A percentile compares a stretch with the other conserved stretches of the same genome.
Conservation (phyloP, 495 filamentous ascomycete species). For the Parathielavia hyrcaniae region DNA sequence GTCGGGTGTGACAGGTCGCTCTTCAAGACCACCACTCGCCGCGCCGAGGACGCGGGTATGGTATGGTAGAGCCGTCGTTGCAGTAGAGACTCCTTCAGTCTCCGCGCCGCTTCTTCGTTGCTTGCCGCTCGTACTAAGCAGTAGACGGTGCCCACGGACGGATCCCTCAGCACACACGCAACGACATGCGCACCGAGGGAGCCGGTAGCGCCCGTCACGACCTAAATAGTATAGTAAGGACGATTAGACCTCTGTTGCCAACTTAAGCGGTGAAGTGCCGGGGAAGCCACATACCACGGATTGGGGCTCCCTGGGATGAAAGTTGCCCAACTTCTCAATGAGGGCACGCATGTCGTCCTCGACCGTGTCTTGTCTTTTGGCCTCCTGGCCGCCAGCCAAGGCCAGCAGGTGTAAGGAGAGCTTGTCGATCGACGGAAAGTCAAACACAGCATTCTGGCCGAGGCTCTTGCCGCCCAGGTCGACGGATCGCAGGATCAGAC, state of each 20-base stretch:
- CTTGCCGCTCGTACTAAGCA: neutral
- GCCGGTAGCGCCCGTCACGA: constrained; percentile 2
- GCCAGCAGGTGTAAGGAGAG: neutral
- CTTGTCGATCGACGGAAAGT: constrained; percentile 1
- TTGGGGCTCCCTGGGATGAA: neutral
- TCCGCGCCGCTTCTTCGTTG: neutral
- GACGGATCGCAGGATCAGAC: neutral
- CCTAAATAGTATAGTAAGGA: neutral
- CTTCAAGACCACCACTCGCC: neutral
- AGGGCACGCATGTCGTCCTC: neutral
- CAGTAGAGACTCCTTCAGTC: neutral
- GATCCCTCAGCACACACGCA: neutral
- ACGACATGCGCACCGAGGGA: neutral
- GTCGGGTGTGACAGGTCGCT: neutral
- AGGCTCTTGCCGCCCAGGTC: neutral
- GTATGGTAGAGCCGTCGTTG: neutral
- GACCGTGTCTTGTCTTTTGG: neutral
- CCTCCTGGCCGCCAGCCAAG: neutral
- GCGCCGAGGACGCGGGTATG: neutral
- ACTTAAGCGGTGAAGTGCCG: neutral
- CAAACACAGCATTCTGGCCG: neutral
- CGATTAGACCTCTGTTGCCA: neutral
- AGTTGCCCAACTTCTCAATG: neutral
- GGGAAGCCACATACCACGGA: neutral
- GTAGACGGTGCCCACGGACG: neutral